Base-by-base conservation (phyloP, 805 yeast species). In the Wickerhamomyces alni region DNA sequence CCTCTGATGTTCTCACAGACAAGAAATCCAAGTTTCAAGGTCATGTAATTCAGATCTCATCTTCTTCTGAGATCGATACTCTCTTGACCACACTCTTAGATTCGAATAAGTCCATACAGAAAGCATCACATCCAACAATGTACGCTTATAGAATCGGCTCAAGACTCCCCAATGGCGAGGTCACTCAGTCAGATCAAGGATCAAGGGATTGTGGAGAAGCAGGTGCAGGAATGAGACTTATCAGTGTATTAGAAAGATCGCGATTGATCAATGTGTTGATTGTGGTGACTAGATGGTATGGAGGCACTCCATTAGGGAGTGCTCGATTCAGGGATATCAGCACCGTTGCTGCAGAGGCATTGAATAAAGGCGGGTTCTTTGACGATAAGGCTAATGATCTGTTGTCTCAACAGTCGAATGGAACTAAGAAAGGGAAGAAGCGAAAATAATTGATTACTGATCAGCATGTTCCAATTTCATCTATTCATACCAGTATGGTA, bases 261-360 rank as follows among this genome's bases (percentile, higher is more conserved):
- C 60, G 71, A 29, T 39, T 77, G 11, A 58, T 69, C 4, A 80
- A 82, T 52, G 72, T 78, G 1, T 50, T 85, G 15, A 71, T 85
- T 1, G 77, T 85, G 21, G 93, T 82, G 0, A 74, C 85, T 0
- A 56, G 95, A 43, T 85, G 94, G 95, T 82, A 82, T 53, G 91
- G 91, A 2, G 94, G 95, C 0, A 68, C 70, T 0, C 85, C 84
- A 4, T 54, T 86, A 30, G 95, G 95, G 0, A 70, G 86, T 5
- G 70, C 77, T 18, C 59, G 95, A 39, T 86, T 85, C 52, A 67
- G 85, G 42, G 80, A 77, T 48, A 84, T 86, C 5, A 69, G 76
- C 35, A 67, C 70, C 19, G 74, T 72, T 12, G 81, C 79, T 0
- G 61, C 65, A 13, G 79, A 76, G 41, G 74, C 80, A 30, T 50